Evolutionary conservation across 257 asterid genomes (phyloP), one percentile per base, ranked within the genome.

Genomic region (Coffea canephora): DNA sequence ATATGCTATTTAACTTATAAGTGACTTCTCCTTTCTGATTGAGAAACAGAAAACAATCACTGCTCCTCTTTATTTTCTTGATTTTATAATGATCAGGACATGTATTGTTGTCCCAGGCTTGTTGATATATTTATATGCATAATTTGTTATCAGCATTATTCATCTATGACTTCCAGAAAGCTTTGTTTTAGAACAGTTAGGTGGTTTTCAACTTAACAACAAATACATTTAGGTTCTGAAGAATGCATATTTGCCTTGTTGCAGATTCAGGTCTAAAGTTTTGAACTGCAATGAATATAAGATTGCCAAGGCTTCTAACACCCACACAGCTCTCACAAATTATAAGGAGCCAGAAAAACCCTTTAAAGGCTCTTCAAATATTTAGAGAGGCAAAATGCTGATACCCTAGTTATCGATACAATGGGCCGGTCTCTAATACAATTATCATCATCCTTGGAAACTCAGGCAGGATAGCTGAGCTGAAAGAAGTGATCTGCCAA

Each of bases 251-350:
- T 12, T 68, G 61, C n/a, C 13, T 70, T 78, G 71, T 70, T 84
- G 48, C 79, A 59, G 77, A 52, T 27, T 76, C 13, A 55, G 82
- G 76, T 65, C 65, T 46, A 25, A 27, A 64, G 15, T 52, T 70
- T 70, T 39, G 43, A 39, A 39, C 43, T 39, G 5, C 62, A 21
- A 55, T 94, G 62, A 55, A 85, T 74, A 74, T 92, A 39, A 91
- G 97, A 85, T 93, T 98, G 99, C 99, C 99, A 18, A 90, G 97
- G 88, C 70, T 87, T 79, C 83, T 95, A 83, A 88, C 90, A 16
- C 93, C 98, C 52, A 88, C 93, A 31, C 88, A 88, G 55, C 98
- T 93, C 84, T 90, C 96, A 0, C 95, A 88, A 88, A 78, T 95
- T 31, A 83, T 93, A 81, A 84, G 82, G 61, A 79, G 55, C 65